phyloP scores from a whole-genome alignment of 2,329 filamentous ascomycete genomes.

The Penicillium hesseltinei region DNA sequence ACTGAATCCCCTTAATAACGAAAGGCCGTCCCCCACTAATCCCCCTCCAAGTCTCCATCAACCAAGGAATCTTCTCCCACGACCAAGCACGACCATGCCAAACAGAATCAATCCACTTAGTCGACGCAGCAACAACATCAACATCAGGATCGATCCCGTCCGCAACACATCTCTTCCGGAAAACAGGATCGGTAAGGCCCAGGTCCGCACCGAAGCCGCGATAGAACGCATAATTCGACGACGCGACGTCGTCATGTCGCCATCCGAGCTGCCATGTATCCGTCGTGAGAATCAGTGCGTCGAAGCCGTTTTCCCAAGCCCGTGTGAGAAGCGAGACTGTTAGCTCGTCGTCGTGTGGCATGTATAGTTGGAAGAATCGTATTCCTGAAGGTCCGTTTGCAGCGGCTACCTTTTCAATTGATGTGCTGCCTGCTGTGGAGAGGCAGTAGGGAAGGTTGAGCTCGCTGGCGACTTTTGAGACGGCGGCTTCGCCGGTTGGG shows the following conservation, averaged over 20 bases:
- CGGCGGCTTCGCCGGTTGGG: slow-evolving; percentile 56
- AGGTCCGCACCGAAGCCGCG: slow-evolving; percentile 57
- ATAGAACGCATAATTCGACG: slow-evolving; percentile 63
- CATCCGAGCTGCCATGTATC: slow-evolving; percentile 65
- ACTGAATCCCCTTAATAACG: slow-evolving; percentile 70
- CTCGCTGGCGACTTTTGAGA: slow-evolving; percentile 60
- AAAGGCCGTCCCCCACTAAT: slow-evolving; percentile 57
- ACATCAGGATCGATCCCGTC: slow-evolving; percentile 54
- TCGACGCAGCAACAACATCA: slow-evolving; percentile 54
- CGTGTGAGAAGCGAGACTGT: slow-evolving; percentile 56
- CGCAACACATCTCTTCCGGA: slow-evolving; percentile 53
- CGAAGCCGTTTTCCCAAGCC: slow-evolving; percentile 55
- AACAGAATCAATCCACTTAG: slow-evolving; percentile 63
- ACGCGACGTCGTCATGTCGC: slow-evolving; percentile 58
- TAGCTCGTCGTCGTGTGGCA: slow-evolving; percentile 62
- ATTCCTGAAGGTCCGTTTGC: slow-evolving; percentile 53
- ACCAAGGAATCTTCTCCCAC: slow-evolving; percentile 68
- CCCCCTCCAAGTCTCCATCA: slow-evolving; percentile 57
- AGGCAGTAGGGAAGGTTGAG: slow-evolving; percentile 60
- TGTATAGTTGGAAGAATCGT: slow-evolving; percentile 64
- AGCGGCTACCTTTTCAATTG: slow-evolving; percentile 58
- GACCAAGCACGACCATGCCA: slow-evolving; percentile 63
- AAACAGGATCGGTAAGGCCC: slow-evolving; percentile 59
- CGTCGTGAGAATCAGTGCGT: slow-evolving; percentile 59
- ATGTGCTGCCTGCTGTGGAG: slow-evolving; percentile 55